These are phyloP conservation scores for Xerocomus spinulosus DNA, from an alignment of 768 basidiomycete genomes.

Conservation along the genomic window DNA sequence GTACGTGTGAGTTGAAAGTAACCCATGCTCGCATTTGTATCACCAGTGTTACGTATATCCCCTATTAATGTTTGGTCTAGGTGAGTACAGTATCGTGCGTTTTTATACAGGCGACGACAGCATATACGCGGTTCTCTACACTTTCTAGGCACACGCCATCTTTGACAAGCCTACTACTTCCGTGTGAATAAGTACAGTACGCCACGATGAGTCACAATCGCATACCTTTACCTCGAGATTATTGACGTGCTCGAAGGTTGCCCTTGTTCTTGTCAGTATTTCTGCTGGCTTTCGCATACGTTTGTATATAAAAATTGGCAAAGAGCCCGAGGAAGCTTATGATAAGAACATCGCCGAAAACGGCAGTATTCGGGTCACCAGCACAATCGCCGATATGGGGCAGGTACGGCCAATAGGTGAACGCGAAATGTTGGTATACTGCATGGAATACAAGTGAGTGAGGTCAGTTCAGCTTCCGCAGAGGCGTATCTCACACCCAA, in stretches of 20 bases:
- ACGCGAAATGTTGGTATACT: conserved; percentile 27
- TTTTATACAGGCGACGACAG: too few relatives aligned
- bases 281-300: conserved; percentile 12
- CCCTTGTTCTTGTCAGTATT: neutral
- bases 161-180: too few relatives aligned
- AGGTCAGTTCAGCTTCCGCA: neutral
- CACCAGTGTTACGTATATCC: too few relatives aligned
- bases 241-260: neutral
- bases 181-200: too few relatives aligned
- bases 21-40: too few relatives aligned
- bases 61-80: neutral
- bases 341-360: conserved; percentile 16
- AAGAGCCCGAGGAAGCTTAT: conserved; percentile 22
- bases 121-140: too few relatives aligned
- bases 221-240: neutral
- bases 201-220: neutral
- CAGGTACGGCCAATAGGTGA: conserved; percentile 23
- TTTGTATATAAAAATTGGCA: conserved; percentile 22
- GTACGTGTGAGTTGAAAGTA: neutral
- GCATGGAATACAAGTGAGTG: neutral
- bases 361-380: conserved; percentile 16
- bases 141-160: too few relatives aligned
- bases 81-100: too few relatives aligned
- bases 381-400: conserved; percentile 26
- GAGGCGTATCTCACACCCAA: conserved; percentile 14